A percentile compares a stretch with the other conserved stretches of the same genome.
Evolutionary conservation across 2,329 filamentous ascomycete species (phyloP).

Genomic region (Gaeumannomyces tritici): DNA sequence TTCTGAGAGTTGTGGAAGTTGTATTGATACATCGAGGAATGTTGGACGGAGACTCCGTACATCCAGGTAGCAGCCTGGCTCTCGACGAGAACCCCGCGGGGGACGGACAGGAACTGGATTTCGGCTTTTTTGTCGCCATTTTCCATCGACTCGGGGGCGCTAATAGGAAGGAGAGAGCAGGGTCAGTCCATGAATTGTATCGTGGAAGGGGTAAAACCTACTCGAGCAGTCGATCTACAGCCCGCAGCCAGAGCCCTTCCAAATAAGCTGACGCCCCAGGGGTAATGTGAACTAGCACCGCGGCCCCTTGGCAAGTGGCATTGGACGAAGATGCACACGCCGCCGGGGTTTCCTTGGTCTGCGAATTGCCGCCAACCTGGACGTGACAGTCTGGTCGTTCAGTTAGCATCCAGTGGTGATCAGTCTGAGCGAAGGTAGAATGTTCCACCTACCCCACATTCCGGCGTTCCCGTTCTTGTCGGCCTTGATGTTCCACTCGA

Average conservation of each 20-base stretch:
- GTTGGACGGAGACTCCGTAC: slow-evolving; percentile 33
- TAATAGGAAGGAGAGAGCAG: background rate
- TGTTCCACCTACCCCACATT: slow-evolving; percentile 8
- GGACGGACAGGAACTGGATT: slow-evolving; percentile 20
- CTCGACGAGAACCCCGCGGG: slow-evolving; percentile 21
- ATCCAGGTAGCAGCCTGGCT: slow-evolving; percentile 18
- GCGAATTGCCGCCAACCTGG: slow-evolving; percentile 62
- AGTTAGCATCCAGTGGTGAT: background rate
- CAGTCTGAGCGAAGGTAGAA: background rate
- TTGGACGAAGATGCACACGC: slow-evolving; percentile 41
- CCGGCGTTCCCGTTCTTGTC: slow-evolving; percentile 28
- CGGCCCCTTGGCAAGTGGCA: slow-evolving; percentile 47
- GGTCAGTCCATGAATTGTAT: background rate
- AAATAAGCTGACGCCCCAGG: slow-evolving; percentile 33
- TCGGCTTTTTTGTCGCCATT: slow-evolving; percentile 8
- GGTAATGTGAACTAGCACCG: slow-evolving; percentile 38
- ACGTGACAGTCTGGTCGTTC: slow-evolving; percentile 47
- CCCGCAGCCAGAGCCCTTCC: slow-evolving; percentile 55
- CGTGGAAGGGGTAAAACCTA: background rate
- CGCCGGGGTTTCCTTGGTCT: slow-evolving; percentile 53
- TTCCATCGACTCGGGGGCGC: background rate
- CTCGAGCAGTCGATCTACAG: slow-evolving; percentile 44
- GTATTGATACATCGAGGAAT: slow-evolving; percentile 37
- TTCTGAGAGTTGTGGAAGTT: slow-evolving; percentile 33
- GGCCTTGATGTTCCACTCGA: slow-evolving; percentile 60